These are phyloP conservation scores for Neocallimastix lanati DNA, from an alignment of 192 early-diverging fungal genomes.

Conservation along the genomic window DNA sequence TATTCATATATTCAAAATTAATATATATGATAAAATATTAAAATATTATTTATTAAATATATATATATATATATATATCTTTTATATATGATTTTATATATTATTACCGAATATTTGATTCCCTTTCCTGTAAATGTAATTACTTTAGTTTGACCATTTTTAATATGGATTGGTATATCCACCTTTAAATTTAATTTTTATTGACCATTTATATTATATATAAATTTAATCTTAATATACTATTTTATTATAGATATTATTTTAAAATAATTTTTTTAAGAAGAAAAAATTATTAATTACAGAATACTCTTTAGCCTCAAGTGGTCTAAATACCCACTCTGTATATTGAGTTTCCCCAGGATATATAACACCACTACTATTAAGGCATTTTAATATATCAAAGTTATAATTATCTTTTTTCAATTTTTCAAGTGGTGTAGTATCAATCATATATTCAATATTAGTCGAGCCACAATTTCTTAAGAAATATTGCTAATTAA, in stretches of 20 bases:
- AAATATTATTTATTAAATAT: too few species aligned
- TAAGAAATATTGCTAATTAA: constrained; percentile 11
- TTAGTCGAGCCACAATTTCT: constrained; percentile 16
- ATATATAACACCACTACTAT: constrained; percentile 10
- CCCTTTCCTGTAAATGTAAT: constrained; percentile 26
- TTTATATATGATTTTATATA: background rate
- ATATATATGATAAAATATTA: too few species aligned
- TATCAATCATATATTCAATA: constrained; percentile 21
- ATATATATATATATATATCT: too few species aligned
- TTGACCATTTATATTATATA: too few species aligned
- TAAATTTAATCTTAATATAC: too few species aligned
- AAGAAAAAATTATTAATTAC: constrained; percentile 10
- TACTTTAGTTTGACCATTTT: constrained; percentile 19
- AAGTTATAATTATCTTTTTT: constrained; percentile 16
- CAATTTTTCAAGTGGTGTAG: constrained; percentile 9
- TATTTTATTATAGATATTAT: too few species aligned
- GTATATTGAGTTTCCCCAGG: constrained; percentile 17
- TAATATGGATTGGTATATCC: constrained; percentile 22
- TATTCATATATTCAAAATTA: too few species aligned
- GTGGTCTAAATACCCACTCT: constrained; percentile 28
- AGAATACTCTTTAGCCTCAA: constrained; percentile 24
- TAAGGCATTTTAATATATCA: constrained; percentile 17
- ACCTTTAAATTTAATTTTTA: constrained; percentile 8
- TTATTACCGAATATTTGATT: constrained; percentile 4
- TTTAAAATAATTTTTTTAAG: too few species aligned